These are phyloP conservation scores for Aspergillus spinulosporus DNA, from an alignment of 2,329 filamentous ascomycete genomes.

Conservation along the genomic window DNA sequence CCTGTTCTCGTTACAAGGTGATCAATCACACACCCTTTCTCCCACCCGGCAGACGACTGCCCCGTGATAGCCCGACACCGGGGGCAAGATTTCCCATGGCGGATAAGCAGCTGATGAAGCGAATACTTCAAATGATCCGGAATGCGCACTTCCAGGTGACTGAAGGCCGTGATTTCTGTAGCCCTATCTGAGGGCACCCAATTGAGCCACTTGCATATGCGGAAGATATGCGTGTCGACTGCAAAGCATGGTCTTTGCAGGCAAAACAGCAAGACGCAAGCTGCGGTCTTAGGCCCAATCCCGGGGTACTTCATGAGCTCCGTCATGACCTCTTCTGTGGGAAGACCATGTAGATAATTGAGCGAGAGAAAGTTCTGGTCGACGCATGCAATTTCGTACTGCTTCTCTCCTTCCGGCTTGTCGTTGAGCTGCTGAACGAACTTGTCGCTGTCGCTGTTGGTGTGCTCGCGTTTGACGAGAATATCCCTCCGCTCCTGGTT, in stretches of 20 bases:
- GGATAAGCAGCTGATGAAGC: slow-evolving; percentile 62
- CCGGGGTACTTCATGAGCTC: slow-evolving; percentile 61
- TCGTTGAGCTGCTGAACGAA: slow-evolving; percentile 23
- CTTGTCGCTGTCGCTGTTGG: slow-evolving; percentile 29
- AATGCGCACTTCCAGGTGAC: slow-evolving; percentile 61
- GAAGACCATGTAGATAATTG: slow-evolving; percentile 59
- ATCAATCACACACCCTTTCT: slow-evolving; percentile 64
- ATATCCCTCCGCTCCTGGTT: slow-evolving; percentile 60
- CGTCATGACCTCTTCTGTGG: slow-evolving; percentile 58
- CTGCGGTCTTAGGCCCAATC: slow-evolving; percentile 66
- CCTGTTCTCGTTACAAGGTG: slow-evolving; percentile 61
- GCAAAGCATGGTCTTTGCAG: slow-evolving; percentile 64
- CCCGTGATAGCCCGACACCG: slow-evolving; percentile 63
- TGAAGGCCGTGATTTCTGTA: slow-evolving; percentile 54
- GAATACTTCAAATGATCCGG: slow-evolving; percentile 65
- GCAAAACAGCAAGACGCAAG: slow-evolving; percentile 65
- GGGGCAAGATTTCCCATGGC: slow-evolving; percentile 62
- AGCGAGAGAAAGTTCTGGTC: slow-evolving; percentile 64
- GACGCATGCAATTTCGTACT: slow-evolving; percentile 58
- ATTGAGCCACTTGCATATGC: slow-evolving; percentile 61
- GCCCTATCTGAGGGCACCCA: slow-evolving; percentile 57
- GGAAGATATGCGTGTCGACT: slow-evolving; percentile 67
- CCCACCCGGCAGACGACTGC: slow-evolving; percentile 62
- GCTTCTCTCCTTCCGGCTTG: slow-evolving; percentile 52
- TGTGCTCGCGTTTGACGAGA: slow-evolving; percentile 49